Base-by-base conservation (phyloP, 176 grass and related monocot species). In the Cenchrus americanus region DNA sequence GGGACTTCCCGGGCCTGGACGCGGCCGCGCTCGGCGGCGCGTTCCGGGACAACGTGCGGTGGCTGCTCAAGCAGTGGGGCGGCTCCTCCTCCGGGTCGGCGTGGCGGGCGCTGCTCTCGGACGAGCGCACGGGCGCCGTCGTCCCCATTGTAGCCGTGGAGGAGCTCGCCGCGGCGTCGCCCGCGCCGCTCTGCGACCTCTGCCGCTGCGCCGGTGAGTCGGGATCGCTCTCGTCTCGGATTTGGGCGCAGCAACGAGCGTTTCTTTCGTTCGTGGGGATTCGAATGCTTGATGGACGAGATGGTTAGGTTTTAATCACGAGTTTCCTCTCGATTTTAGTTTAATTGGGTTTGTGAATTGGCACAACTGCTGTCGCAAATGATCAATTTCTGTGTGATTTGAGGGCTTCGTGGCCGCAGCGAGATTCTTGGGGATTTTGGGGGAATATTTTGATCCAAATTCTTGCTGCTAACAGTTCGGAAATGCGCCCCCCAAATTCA, bases 21-120 rank as follows among this genome's bases (percentile, higher is more conserved):
- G 87, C 89, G 60, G 87, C 83, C 10, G 74, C 62, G 30, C 88
- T 94, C 55, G 48, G 76, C 73, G 87, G 87, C 42, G 82, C 92
- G 69, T 94, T 94, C 84, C 82, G 92, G 87, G 89, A 92, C 75
- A 94, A 92, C 74, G 87, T 92, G 24, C 87, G 79, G 82, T 83
- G 62, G 23, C 88, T 94, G 19, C 66, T 94, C 21, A 63, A 34
- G 64, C 89, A 86, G 74, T 94, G 93, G 85, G 75, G 14, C 30
- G 75, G 86, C 27, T 65, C 82, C 32, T 17, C 47, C 8, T 52
- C 62, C 4, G 76, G 47, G 71, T 84, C 72, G 78, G 74, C 90
- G 71, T 87, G 93, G 85, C 47, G 82, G 34, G 90, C 79, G 26
- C 79, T 90, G 62, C 93, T 94, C 74, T 84, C 88, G 32, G 90